phyloP scores from a whole-genome alignment of 2,329 filamentous ascomycete genomes.

The Beauveria asiatica region DNA sequence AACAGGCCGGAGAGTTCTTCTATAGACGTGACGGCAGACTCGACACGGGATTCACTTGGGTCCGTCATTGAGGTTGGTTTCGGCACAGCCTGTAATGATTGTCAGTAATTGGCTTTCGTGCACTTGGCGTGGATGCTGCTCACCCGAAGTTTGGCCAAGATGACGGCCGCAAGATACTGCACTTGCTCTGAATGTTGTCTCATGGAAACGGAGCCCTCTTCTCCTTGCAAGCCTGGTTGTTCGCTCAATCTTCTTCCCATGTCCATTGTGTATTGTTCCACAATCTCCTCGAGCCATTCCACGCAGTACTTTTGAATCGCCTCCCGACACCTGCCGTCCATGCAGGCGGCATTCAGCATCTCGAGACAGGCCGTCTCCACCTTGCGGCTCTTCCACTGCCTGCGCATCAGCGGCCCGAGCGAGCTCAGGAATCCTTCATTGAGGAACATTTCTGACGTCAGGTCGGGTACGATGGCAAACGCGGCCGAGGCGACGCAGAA shows the following conservation, averaged over 20 bases:
- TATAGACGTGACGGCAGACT: constrained; percentile 50
- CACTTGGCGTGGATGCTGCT: background rate
- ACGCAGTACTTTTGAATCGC: constrained; percentile 77
- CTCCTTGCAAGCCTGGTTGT: constrained; percentile 50
- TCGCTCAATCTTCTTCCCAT: constrained; percentile 39
- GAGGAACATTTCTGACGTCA: constrained; percentile 72
- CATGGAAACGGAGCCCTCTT: constrained; percentile 51
- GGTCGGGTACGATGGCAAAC: constrained; percentile 75
- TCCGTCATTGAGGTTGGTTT: constrained; percentile 31
- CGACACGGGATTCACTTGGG: constrained; percentile 35
- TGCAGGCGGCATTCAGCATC: constrained; percentile 84
- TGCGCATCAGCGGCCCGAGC: constrained; percentile 66
- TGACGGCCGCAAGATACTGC: constrained; percentile 61
- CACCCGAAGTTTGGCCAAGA: constrained; percentile 63
- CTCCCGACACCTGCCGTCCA: constrained; percentile 73
- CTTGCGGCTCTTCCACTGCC: constrained; percentile 74
- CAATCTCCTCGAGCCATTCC: constrained; percentile 78
- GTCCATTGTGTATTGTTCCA: constrained; percentile 60
- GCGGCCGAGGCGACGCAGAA: constrained; percentile 87
- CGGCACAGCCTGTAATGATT: constrained; percentile 43
- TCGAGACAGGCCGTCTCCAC: constrained; percentile 83
- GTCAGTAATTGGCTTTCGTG: constrained; percentile 28
- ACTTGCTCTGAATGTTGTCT: constrained; percentile 53
- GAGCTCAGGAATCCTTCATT: constrained; percentile 77
- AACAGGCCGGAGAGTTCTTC: constrained; percentile 59